These are phyloP conservation scores for Acer yangbiense DNA, from an alignment of 345 rosid genomes.

Conservation along the genomic window DNA sequence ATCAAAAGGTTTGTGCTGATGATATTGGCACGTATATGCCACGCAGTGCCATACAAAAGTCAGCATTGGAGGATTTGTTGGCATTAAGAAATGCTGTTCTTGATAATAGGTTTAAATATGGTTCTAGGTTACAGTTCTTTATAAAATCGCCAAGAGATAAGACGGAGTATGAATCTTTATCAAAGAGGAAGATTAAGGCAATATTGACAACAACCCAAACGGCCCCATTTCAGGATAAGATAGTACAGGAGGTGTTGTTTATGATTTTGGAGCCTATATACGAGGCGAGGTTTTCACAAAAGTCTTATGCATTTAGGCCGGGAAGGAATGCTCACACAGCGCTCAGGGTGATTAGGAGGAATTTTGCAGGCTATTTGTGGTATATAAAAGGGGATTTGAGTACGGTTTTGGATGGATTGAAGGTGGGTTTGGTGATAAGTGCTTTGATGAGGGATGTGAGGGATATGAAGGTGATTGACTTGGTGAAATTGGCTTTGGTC, in stretches of 20 bases:
- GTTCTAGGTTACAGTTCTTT: conserved; percentile 84
- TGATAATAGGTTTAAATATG: conserved; percentile 93
- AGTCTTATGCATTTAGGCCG: conserved; percentile 87
- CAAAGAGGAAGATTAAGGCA: conserved; percentile 92
- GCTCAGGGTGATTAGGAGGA: conserved; percentile 87
- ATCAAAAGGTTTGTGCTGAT: conserved; percentile 88
- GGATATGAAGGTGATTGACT: conserved; percentile 90
- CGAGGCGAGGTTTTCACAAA: conserved; percentile 83
- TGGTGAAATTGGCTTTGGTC: conserved; percentile 75
- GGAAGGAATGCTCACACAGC: conserved; percentile 90
- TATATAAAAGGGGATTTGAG: conserved; percentile 93
- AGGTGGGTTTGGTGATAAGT: conserved; percentile 75
- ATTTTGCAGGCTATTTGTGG: conserved; percentile 91
- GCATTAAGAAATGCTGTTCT: conserved; percentile 89
- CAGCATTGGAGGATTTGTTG: conserved; percentile 80
- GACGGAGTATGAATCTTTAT: conserved; percentile 79
- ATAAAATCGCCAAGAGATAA: conserved; percentile 89
- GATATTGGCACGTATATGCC: conserved; percentile 90
- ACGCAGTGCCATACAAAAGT: conserved; percentile 72
- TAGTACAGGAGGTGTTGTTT: conserved; percentile 88
- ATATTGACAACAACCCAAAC: conserved; percentile 91
- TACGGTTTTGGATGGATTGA: conserved; percentile 89
- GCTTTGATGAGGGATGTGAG: conserved; percentile 93
- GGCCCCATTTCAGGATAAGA: conserved; percentile 84
- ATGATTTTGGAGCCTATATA: conserved; percentile 87